Conservation (phyloP, 306 rosid genomes). For the Purshia tridentata region DNA sequence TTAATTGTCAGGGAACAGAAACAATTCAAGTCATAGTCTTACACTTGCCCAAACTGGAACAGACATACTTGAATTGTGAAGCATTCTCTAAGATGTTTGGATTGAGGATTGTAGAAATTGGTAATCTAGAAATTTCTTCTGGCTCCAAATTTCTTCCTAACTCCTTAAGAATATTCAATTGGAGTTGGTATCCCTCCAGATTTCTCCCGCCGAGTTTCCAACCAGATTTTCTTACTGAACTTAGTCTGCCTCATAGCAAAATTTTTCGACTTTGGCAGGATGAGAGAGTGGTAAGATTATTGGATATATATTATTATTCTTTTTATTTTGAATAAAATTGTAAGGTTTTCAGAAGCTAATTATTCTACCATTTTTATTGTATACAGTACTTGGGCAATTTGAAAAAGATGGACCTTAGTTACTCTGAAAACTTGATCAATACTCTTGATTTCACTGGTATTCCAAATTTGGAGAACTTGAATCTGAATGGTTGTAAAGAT, state of each 20-base stretch:
- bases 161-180: constrained; percentile 5
- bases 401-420: constrained; percentile 3
- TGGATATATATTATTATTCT: too few species aligned
- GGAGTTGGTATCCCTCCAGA: constrained; percentile 10
- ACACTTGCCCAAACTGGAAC: background rate
- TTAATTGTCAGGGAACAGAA: too few species aligned
- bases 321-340: background rate
- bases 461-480: constrained; percentile 5
- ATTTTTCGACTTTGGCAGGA: constrained; percentile 17
- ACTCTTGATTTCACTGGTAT: constrained; percentile 8
- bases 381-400: constrained; percentile 10
- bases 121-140: background rate
- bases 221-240: background rate
- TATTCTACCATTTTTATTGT: background rate
- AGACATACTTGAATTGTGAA: background rate
- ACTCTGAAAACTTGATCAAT: background rate
- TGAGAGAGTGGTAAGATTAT: background rate
- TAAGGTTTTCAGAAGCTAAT: background rate
- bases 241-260: constrained; percentile 6
- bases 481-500: background rate
- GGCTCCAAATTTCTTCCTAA: constrained; percentile 4
- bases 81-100: background rate
- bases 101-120: background rate
- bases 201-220: too few species aligned
- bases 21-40: too few species aligned